Evolutionary conservation across 768 basidiomycete genomes (phyloP).

Genomic region (Termitomyces heimii): DNA sequence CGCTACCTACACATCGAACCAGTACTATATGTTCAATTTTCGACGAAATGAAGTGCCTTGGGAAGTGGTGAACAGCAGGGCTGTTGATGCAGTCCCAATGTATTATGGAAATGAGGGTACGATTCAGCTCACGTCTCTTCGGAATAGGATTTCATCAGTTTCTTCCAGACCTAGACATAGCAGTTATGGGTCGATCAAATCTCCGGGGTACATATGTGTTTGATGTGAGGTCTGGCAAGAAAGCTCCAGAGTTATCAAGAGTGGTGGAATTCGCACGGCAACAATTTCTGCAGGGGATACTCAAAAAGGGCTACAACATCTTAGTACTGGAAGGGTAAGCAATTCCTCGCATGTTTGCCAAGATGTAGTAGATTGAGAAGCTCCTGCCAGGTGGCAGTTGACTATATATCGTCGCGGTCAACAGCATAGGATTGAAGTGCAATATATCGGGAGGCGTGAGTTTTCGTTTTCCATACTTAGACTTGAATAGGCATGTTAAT

Average conservation of each 20-base stretch:
- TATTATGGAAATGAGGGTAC: constrained; percentile 59
- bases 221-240: constrained; percentile 43
- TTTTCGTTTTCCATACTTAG: constrained; percentile 12
- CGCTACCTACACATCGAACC: not conserved
- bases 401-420: constrained; percentile 61
- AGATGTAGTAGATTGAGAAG: constrained; percentile 1
- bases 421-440: constrained; percentile 59
- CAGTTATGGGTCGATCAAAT: constrained; percentile 44
- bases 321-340: constrained; percentile 62
- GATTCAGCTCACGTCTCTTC: constrained; percentile 9
- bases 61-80: constrained; percentile 70
- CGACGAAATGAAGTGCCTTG: constrained; percentile 59
- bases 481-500: not conserved
- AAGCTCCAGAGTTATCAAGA: constrained; percentile 40
- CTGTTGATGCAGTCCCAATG: constrained; percentile 58
- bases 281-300: constrained; percentile 52
- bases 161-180: constrained; percentile 51
- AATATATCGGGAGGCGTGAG: constrained; percentile 61
- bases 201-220: constrained; percentile 60
- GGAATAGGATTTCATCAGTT: not conserved
- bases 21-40: constrained; percentile 33
- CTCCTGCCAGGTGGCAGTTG: constrained; percentile 50
- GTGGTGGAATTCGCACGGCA: constrained; percentile 59
- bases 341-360: not conserved
- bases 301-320: constrained; percentile 53